A percentile compares a stretch with the other conserved stretches of the same genome.
phyloP scores from a whole-genome alignment of 257 asterid species.

The Forsythia viridissima region DNA sequence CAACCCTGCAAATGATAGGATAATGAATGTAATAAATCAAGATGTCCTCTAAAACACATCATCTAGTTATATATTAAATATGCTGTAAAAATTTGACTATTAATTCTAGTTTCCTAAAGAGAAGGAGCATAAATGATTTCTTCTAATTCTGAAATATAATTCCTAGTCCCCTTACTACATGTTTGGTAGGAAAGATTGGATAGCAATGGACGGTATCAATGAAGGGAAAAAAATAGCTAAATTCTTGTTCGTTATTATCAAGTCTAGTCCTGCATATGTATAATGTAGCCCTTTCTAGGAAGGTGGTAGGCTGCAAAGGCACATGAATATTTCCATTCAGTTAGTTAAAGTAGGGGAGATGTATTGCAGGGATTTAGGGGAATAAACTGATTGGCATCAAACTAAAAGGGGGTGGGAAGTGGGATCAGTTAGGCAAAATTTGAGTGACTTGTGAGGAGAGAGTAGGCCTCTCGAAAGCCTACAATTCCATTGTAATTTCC shows the following conservation, averaged over 20 bases:
- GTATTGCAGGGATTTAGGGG: no score
- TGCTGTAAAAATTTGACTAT: not conserved
- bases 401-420: no score
- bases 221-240: no score
- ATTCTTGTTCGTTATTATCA: not conserved
- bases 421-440: no score
- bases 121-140: not conserved
- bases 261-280: not conserved
- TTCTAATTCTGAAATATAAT: not conserved
- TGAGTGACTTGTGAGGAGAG: no score
- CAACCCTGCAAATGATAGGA: slow-evolving; percentile 65
- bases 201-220: not conserved
- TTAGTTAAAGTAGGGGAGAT: no score
- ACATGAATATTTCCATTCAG: no score
- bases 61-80: not conserved
- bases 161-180: not conserved
- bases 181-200: not conserved
- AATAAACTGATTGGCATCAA: no score
- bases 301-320: no score
- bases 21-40: not conserved
- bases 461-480: no score
- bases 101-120: not conserved
- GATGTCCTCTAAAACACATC: not conserved
- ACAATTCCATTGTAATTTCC: no score
- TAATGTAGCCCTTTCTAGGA: not conserved